Conservation (phyloP, 805 yeast species). For the Candida krabiensis region DNA sequence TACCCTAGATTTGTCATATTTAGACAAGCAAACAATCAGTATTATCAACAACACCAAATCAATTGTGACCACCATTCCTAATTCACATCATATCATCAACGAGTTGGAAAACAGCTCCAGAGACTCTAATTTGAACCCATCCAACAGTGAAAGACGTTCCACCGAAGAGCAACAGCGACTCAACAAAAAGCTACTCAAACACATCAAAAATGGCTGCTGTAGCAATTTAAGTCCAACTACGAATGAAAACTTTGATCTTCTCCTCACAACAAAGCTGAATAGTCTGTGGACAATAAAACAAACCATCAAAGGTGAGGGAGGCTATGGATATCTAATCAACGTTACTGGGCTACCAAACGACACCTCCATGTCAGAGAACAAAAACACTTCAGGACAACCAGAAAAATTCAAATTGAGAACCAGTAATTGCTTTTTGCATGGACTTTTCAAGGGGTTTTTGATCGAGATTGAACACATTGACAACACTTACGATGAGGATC, state of each 20-base stretch:
- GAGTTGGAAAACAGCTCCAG: conserved; percentile 8
- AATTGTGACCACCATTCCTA: conserved; percentile 32
- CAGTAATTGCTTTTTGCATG: conserved; percentile 72
- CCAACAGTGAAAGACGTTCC: conserved; percentile 11
- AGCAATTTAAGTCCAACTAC: conserved; percentile 37
- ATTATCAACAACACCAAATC: conserved; percentile 46
- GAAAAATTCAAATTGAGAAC: conserved; percentile 59
- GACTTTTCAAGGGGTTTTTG: conserved; percentile 68
- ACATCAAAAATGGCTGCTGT: conserved; percentile 46
- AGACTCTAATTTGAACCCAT: conserved; percentile 9
- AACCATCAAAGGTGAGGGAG: conserved; percentile 72
- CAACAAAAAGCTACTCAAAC: conserved; percentile 28
- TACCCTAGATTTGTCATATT: conserved; percentile 51
- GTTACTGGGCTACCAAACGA: conserved; percentile 21
- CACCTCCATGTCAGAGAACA: not conserved
- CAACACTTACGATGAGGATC: conserved; percentile 15
- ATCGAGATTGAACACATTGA: conserved; percentile 54
- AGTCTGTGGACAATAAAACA: conserved; percentile 73
- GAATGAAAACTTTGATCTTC: conserved; percentile 54
- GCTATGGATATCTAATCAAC: conserved; percentile 59
- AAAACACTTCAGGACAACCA: conserved; percentile 20
- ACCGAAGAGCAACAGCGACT: conserved; percentile 10
- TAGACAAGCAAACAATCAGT: conserved; percentile 46
- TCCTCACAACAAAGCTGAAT: conserved; percentile 58
- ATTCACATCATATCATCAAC: conserved; percentile 13